Evolutionary conservation across 169 alveolate genomes (phyloP), one percentile per base, ranked within the genome.

Genomic region (Babesia divergens): DNA sequence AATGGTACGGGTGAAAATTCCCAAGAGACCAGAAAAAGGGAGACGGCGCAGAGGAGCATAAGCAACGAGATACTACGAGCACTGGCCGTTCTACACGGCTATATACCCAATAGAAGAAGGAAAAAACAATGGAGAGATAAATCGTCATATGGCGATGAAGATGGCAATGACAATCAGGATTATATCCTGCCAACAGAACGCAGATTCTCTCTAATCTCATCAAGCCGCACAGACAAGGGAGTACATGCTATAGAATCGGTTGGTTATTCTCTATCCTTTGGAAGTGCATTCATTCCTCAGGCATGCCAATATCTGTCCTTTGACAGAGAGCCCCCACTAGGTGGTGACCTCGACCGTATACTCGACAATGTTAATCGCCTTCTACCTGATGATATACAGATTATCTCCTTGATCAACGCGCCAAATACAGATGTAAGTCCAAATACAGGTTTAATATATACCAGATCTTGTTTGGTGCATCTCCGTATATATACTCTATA

Each of bases 151-250:
- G 47, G 0, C 14, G 40, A 28, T 0, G 58, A 35, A n/a, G 82
- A 66, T 5, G 46, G 6, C 1, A 49, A 62, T 31, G 72, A 43
- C 16, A 28, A 1, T 6, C 9, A 6, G 16, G 18, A 6, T 26
- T 24, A 42, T 38, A 44, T 32, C 20, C 37, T 62, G 34, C 72
- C 72, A 1, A 31, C 72, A 0, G 80, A 50, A 59, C 66, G 67
- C 34, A 55, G 83, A 24, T 87, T 87, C 29, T 53, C 89, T n/a
- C 77, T 87, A 34, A 72, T 87, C 20, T 77, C 90, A 3, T 80
- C 87, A 18, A 87, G 92, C 69, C 75, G 92, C 52, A 87, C 92
- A 6, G 92, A 87, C 59, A 87, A 79, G 52, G 92, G 92, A 2
- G 92, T 87, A 0, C 92, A 87, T 56, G 89, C 92, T 5, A 64